Evolutionary conservation across 2,329 filamentous ascomycete genomes (phyloP), one percentile per base, ranked within the genome.

Genomic region (Paecilomyces sp.): DNA sequence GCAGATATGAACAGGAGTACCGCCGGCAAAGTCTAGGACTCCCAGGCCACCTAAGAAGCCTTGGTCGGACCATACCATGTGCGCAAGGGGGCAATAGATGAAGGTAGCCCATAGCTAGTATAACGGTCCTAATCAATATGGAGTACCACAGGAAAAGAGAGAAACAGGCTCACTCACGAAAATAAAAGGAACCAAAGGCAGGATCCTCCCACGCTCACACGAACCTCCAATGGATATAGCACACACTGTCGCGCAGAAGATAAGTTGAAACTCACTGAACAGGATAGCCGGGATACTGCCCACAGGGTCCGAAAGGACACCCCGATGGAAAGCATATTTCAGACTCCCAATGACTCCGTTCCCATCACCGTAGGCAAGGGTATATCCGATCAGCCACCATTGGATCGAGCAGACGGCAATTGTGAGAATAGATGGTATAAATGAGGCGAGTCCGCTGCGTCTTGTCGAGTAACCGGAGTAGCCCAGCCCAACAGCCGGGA

Each of bases 211-310:
- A 36, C 79, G 70, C 65, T 81, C 80, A 64, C 78, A 81, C 33
- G 76, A 74, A 13, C 79, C 79, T 5, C 80, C 80, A 8, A 81
- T 74, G 1, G 79, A 75, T 64, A 82, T 82, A 1, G 79, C 79
- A 63, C 79, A 82, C 1, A 82, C 79, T 0, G 79, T 82, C 0
- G 80, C 79, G 58, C 75, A 72, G 60, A 81, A 81, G 1, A 82
- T 76, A 9, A 81, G 68, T 68, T 82, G 80, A 58, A 82, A 82
- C 66, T 81, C 79, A 56, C 77, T 80, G 67, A 82, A 82, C 4
- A 82, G 65, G 12, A 81, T 76, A 5, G 79, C 79, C 0, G 80
- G 79, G 53, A 81, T 81, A 0, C 77, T 79, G 3, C 80, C 79
- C 1, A 82, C 74, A 0, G 80, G 79, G 55, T 81, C 75, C 2